Base-by-base conservation (phyloP, 306 rosid species). In the Pachyrhizus erosus region DNA sequence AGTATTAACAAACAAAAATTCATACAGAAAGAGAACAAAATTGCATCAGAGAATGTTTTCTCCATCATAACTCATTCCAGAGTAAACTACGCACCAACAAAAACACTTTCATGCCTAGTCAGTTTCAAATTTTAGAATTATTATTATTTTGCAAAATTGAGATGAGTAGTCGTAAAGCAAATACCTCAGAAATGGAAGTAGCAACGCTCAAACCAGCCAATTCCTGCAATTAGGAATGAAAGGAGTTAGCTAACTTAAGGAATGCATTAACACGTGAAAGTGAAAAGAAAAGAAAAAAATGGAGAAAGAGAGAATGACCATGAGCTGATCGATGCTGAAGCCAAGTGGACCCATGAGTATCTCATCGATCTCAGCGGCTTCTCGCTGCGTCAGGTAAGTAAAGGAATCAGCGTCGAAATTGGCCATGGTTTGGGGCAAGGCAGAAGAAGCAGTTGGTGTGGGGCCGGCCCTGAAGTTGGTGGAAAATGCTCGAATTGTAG, bases 201-300 rank as follows among this genome's bases (percentile, higher is more conserved):
- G 98, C 98, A 1, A 93, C 98, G 23, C 99, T 96, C 87, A 96
- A 86, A 80, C 99, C 99, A 80, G 99, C 99, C 89, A 96, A 86
- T 84, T 96, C 99, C 99, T 96, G 76, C 37, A 79, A 85, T 75
- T 21, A 39, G 0, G 39, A 82, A 49, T 15, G 15, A 29, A 52
- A 83, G 34, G 42, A 69, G 12, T 51, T 54, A 45, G 23, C 1
- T 5, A 69, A 69, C 39, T 12, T 26, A 61, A 61, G 18, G 39
- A 62, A 62, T 8, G 12, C 42, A 55, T 12, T 10, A 49, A 34
- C 15, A 80, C 3, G 1, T 27, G 67, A 37, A 24, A 14, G 42
- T 6, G n/a, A n/a, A n/a, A n/a, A n/a, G n/a, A n/a, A n/a, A n/a
- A n/a, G n/a, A n/a, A n/a, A 37, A 80, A 49, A 67, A 12, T 12